Base-by-base conservation (phyloP, 2,329 filamentous ascomycete species). In the Colletotrichum tanaceti region DNA sequence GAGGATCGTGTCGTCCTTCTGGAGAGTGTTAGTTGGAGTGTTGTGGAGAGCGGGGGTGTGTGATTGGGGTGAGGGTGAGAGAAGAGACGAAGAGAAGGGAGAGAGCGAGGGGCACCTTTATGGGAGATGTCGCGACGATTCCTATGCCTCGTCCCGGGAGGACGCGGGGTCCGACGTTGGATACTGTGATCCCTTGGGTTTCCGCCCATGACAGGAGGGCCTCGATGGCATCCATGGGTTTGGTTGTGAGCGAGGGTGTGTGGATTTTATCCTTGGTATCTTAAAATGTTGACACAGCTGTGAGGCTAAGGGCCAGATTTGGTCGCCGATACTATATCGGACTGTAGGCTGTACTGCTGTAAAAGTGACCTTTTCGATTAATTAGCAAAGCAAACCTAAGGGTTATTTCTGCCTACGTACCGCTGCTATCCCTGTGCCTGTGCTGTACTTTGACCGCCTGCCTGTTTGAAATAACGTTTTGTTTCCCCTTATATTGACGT, bases 111-210 rank as follows among this genome's bases (percentile, higher is more conserved):
- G 32, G 58, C 80, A 92, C 92, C 80, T 91, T 81, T 70, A 96
- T 85, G 16, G 85, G 80, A 35, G 86, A 85, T 14, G 87, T 90
- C 5, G 93, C 91, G 58, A 94, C 85, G 65, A 97, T 89, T 54
- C 94, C 94, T 61, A 96, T 86, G 35, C 94, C 94, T 63, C 91
- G 86, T 1, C 90, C 91, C 6, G 90, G 87, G 18, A 97, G 89
- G 46, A 82, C 83, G 47, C 88, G 85, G 5, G 93, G 90, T 2
- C 83, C 82, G 55, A 97, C 88, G 35, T 89, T 90, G 73, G 90
- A 84, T 72, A 93, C 86, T 43, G 85, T 79, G 35, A 97, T 86
- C 16, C 91, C 92, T 65, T 88, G 85, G 1, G 80, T 78, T 50
- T 83, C 77, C 1, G 91, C 90, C 92, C 93, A 97, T 68, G 84